Base-by-base conservation (phyloP, 108 stramenopile species). In the Chaetoceros tenuissimus region DNA sequence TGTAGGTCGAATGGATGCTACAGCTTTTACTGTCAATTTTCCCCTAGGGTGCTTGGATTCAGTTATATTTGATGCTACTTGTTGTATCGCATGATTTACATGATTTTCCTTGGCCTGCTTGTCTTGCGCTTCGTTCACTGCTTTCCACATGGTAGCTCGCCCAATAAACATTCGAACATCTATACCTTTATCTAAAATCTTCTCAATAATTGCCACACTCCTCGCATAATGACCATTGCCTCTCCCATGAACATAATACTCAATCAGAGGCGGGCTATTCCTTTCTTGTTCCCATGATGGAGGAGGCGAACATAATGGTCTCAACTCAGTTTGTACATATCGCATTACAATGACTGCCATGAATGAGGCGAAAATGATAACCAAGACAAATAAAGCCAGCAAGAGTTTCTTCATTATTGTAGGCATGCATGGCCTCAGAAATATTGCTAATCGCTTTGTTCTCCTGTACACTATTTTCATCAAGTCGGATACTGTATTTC, bases 231-330 rank as follows among this genome's bases (percentile, higher is more conserved):
- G 69, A 10, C 69, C 69, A 24, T 58, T 70, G 24, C 69, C 69
- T 21, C 69, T 45, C 22, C 69, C 69, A 59, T 70, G 69, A 28
- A 70, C 69, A 46, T 64, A 70, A 31, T 70, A 70, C 47, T 70
- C 69, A 1, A 70, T 52, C 13, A 70, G 31, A 1, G 69, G 69
- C 21, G 55, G 48, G 5, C 49, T 28, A 25, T 20, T 8, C 7
- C 19, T 57, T 3, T 17, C 28, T 30, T 55, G 29, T 28, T 46
- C 46, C 3, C 22, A 13, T 47, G 53, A 44, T 1, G 58, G 66
- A 2, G 66, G 66, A 25, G 66, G 66, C 43, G 60, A 61, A 47
- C 66, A 67, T 5, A 67, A 31, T 28, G 34, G 47, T 13, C 46
- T 16, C 28, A 40, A 59, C 19, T 67, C 66, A 25, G 13, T 30